Conservation (phyloP, 139 green algal species). For the Trebouxia sp. region DNA sequence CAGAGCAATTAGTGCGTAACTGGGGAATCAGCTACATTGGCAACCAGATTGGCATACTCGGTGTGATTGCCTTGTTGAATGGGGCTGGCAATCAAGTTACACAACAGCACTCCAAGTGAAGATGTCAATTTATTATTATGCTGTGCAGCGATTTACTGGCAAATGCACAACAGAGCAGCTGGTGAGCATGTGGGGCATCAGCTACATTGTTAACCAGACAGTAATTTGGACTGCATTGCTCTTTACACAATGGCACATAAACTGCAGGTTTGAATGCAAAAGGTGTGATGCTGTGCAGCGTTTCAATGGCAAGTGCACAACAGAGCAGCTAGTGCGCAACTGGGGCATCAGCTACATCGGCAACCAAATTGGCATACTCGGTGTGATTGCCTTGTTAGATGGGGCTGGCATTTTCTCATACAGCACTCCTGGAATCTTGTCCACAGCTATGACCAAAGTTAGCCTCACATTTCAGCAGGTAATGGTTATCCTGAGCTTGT, state of each 20-base stretch:
- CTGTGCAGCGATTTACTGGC: too few species aligned
- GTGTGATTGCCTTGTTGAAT: not conserved
- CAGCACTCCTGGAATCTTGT: not conserved
- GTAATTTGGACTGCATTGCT: not conserved
- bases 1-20: too few species aligned
- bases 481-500: not conserved
- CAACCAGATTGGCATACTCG: too few species aligned
- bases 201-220: not conserved
- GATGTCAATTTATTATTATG: too few species aligned
- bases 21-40: too few species aligned
- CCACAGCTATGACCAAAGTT: constrained; percentile 3
- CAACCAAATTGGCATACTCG: not conserved
- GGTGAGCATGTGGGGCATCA: too few species aligned
- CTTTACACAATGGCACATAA: not conserved
- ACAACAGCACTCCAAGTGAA: not conserved
- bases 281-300: too few species aligned
- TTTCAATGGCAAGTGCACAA: constrained; percentile 22
- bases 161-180: too few species aligned
- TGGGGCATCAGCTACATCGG: constrained; percentile 65
- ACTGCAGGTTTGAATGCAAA: not conserved
- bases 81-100: not conserved
- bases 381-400: not conserved
- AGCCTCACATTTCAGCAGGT: constrained; percentile 3
- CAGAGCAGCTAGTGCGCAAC: constrained; percentile 60
- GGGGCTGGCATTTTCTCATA: not conserved